Evolutionary conservation across 192 early-diverging fungal genomes (phyloP).

Genomic region (Pilobolus umbonatus): DNA sequence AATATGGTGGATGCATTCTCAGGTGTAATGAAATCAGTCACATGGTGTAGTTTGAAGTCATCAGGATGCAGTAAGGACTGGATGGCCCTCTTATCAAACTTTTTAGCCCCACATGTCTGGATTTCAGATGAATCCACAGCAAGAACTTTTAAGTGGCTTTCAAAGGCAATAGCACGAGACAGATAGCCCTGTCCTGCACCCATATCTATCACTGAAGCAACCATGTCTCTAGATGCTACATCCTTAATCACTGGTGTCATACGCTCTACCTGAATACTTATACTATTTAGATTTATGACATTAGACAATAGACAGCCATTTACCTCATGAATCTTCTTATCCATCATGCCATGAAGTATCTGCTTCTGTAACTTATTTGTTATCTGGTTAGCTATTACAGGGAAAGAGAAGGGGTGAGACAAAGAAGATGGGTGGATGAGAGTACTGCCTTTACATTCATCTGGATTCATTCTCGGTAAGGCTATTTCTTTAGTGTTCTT

Average conservation of each 20-base stretch:
- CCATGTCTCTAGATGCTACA: slow-evolving; percentile 38
- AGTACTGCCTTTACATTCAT: slow-evolving; percentile 33
- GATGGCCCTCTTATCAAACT: slow-evolving; percentile 47
- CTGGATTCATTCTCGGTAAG: slow-evolving; percentile 27
- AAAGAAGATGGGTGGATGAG: no score
- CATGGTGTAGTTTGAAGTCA: slow-evolving; percentile 37
- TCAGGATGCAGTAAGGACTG: slow-evolving; percentile 22
- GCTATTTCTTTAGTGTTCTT: slow-evolving; percentile 5
- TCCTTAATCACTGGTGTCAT: slow-evolving; percentile 54
- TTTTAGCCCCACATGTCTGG: slow-evolving; percentile 70
- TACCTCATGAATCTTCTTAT: slow-evolving; percentile 70
- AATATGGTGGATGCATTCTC: slow-evolving; percentile 38
- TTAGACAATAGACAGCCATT: background rate
- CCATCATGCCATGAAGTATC: slow-evolving; percentile 63
- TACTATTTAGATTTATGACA: background rate
- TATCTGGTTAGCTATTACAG: background rate
- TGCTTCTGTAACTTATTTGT: slow-evolving; percentile 41
- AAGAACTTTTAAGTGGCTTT: slow-evolving; percentile 58
- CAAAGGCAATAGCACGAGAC: slow-evolving; percentile 59
- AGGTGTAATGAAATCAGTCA: slow-evolving; percentile 41
- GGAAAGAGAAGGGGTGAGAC: no score
- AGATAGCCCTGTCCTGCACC: slow-evolving; percentile 80
- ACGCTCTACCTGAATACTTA: slow-evolving; percentile 34
- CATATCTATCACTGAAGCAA: slow-evolving; percentile 59
- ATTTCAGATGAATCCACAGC: slow-evolving; percentile 64